Percentiles rank a stretch among this genome's conserved stretches.
These are phyloP conservation scores for Pseudonectria foliicola DNA, from an alignment of 2,329 filamentous ascomycete genomes.

Conservation along the genomic window DNA sequence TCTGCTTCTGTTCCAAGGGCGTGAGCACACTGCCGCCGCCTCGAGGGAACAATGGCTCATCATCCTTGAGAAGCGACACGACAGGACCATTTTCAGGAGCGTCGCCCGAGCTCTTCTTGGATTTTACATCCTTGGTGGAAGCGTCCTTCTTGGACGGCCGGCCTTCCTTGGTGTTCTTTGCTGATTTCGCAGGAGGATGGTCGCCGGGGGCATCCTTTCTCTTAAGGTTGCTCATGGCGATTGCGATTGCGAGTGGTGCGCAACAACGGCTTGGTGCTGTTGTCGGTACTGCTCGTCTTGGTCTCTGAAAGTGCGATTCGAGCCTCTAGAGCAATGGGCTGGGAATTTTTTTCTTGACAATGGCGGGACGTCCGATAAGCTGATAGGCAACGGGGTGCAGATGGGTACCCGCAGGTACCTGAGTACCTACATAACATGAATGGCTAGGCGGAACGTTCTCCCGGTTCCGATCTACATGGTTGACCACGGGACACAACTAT, in stretches of 20 bases:
- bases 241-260: slow-evolving; percentile 14
- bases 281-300: slow-evolving; percentile 1
- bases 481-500: slow-evolving; percentile 1
- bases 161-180: slow-evolving; percentile 38
- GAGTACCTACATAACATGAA: too few relatives aligned
- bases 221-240: slow-evolving; percentile 49
- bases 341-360: slow-evolving; percentile 27
- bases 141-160: slow-evolving; percentile 41
- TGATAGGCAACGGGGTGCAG: slow-evolving; percentile 14
- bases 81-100: slow-evolving; percentile 27
- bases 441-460: slow-evolving; percentile 11
- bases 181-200: slow-evolving; percentile 41
- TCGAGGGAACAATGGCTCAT: slow-evolving; percentile 86
- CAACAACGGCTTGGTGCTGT: slow-evolving; percentile 16
- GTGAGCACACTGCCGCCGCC: slow-evolving; percentile 87
- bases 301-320: slow-evolving; percentile 15
- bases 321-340: slow-evolving; percentile 13
- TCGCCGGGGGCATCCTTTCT: slow-evolving; percentile 50
- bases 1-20: slow-evolving; percentile 92
- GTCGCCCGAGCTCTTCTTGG: slow-evolving; percentile 21
- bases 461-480: slow-evolving; percentile 6
- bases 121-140: slow-evolving; percentile 23
- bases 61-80: slow-evolving; percentile 55
- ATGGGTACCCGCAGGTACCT: too few relatives aligned
- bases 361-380: slow-evolving; percentile 22